Conservation (phyloP, 2,329 filamentous ascomycete species). For the Trichoderma sp. region DNA sequence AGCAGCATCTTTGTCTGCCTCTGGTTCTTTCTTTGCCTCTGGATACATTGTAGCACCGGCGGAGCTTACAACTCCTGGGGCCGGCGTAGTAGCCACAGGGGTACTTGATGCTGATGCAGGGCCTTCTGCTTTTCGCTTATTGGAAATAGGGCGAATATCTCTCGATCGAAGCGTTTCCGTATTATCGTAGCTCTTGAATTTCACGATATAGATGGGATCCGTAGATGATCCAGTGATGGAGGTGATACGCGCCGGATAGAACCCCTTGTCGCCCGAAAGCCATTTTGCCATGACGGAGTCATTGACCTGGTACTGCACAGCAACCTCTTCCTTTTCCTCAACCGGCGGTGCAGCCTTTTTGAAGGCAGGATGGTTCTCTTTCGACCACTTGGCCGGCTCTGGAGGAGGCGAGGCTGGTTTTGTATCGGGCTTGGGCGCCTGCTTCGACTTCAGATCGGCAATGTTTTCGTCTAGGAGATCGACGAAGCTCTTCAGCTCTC, state of each 20-base stretch:
- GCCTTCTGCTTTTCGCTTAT: conserved; percentile 86
- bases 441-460: conserved; percentile 70
- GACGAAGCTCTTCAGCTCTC: conserved; percentile 82
- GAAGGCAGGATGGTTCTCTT: conserved; percentile 78
- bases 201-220: conserved; percentile 90
- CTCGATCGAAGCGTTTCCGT: conserved; percentile 80
- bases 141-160: conserved; percentile 80
- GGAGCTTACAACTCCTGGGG: conserved; percentile 54
- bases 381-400: conserved; percentile 74
- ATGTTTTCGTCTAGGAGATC: conserved; percentile 77
- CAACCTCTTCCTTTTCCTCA: conserved; percentile 58
- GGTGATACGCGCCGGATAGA: conserved; percentile 91
- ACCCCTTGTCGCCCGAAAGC: conserved; percentile 83
- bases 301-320: conserved; percentile 76
- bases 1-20: conserved; percentile 65
- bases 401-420: conserved; percentile 39
- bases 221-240: conserved; percentile 91
- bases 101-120: conserved; percentile 53
- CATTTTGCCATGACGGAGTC: conserved; percentile 91
- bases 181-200: conserved; percentile 88
- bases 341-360: conserved; percentile 54
- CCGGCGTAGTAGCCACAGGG: conserved; percentile 44
- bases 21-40: conserved; percentile 64
- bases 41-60: conserved; percentile 62
- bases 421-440: conserved; percentile 48